Conservation (phyloP, 441 rosid genomes). For the Eutrema salsugineum region DNA sequence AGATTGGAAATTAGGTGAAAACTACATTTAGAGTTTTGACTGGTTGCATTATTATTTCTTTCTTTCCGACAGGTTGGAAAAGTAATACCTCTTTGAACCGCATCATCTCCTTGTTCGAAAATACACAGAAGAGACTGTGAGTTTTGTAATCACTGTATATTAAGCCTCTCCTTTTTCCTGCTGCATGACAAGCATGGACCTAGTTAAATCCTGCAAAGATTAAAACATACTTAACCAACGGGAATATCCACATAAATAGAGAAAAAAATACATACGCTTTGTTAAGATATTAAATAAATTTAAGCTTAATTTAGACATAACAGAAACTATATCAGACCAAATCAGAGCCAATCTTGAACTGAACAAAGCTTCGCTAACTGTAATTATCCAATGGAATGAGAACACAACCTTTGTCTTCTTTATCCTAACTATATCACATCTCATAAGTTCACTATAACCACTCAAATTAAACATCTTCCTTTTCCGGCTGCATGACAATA, state of each 20-base stretch:
- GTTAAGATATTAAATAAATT: not conserved
- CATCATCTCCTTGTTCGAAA: constrained; percentile 23
- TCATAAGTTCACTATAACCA: not conserved
- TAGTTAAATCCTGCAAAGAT: constrained; percentile 1
- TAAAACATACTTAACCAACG: not conserved
- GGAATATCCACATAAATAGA: not conserved
- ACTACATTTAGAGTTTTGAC: not conserved
- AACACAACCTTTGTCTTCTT: not conserved
- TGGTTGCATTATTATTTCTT: not conserved
- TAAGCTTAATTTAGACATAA: constrained; percentile 1
- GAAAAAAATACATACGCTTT: no score
- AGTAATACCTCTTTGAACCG: constrained; percentile 31
- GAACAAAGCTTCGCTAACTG: not conserved
- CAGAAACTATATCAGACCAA: not conserved
- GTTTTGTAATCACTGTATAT: not conserved
- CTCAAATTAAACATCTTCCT: no score
- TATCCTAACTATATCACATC: not conserved
- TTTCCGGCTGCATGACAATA: no score
- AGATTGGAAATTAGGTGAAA: not conserved
- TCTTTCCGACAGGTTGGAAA: not conserved
- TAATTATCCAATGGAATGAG: not conserved
- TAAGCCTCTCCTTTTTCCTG: not conserved
- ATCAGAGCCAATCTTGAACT: not conserved
- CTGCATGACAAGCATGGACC: not conserved
- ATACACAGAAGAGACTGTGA: not conserved